Conservation (phyloP, 371 early-diverging fungal species). For the Lichtheimia ramosa region DNA sequence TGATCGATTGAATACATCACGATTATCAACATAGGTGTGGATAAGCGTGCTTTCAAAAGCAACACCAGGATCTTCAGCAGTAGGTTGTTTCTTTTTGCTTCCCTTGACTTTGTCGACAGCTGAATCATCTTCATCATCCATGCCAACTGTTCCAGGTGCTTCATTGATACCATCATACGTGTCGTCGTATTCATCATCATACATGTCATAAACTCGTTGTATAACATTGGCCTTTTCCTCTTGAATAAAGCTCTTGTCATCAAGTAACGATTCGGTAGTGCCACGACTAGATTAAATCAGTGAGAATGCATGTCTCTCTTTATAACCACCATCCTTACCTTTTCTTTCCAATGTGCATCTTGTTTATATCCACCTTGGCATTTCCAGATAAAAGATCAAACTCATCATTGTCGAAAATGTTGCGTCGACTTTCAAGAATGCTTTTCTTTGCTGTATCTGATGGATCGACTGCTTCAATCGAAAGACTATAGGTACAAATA, state of each 20-base stretch:
- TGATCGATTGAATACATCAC: constrained; percentile 61
- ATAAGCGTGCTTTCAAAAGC: constrained; percentile 60
- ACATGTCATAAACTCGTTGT: constrained; percentile 60
- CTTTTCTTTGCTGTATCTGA: constrained; percentile 3
- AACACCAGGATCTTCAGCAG: constrained; percentile 52
- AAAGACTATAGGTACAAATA: not conserved
- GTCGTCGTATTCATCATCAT: constrained; percentile 92
- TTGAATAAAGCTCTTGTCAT: constrained; percentile 60
- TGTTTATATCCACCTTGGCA: constrained; percentile 57
- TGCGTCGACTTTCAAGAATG: constrained; percentile 64
- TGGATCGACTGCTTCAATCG: not conserved
- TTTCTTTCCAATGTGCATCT: constrained; percentile 75
- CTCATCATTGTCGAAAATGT: constrained; percentile 91
- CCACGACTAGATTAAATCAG: constrained; percentile 28
- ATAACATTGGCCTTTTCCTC: constrained; percentile 62
- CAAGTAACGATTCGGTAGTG: constrained; percentile 43
- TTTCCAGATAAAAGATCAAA: constrained; percentile 78
- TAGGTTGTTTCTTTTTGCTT: not conserved
- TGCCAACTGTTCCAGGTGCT: constrained; percentile 55
- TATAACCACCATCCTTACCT: constrained; percentile 34
- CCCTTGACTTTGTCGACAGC: constrained; percentile 24
- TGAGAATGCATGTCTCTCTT: not conserved
- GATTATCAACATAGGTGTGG: constrained; percentile 47
- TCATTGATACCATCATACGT: constrained; percentile 82
- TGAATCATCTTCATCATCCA: constrained; percentile 59